These are phyloP conservation scores for Citrus mangshanensis DNA, from an alignment of 345 rosid species.

Conservation along the genomic window DNA sequence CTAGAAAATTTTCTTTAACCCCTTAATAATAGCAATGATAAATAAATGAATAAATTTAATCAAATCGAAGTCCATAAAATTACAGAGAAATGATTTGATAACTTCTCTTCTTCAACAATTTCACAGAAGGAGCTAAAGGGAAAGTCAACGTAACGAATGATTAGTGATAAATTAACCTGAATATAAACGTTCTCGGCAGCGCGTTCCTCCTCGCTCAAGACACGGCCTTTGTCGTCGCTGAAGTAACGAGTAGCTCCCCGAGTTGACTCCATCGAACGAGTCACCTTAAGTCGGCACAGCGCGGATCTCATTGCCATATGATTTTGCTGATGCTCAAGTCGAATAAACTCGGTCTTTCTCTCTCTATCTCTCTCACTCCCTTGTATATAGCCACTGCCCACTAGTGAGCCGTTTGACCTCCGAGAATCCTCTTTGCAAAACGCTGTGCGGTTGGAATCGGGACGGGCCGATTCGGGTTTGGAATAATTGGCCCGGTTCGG, in stretches of 20 bases:
- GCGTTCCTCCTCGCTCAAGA: conserved; percentile 84
- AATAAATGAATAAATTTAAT: too few species aligned
- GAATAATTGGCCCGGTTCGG: too few species aligned
- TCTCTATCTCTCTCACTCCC: too few species aligned
- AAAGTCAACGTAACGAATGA: background rate
- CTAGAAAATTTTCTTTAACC: background rate
- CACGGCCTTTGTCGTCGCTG: conserved; percentile 64
- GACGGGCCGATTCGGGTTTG: too few species aligned
- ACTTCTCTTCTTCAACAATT: background rate
- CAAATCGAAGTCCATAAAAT: background rate
- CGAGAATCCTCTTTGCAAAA: too few species aligned
- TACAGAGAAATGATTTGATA: background rate
- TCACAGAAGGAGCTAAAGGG: background rate
- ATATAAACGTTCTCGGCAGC: conserved; percentile 76
- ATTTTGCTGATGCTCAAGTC: background rate
- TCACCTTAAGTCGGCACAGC: conserved; percentile 32
- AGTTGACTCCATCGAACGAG: conserved; percentile 43
- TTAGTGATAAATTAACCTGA: conserved; percentile 37
- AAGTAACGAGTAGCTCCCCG: conserved; percentile 57
- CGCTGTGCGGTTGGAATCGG: too few species aligned
- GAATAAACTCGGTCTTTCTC: background rate
- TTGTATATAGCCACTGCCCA: too few species aligned
- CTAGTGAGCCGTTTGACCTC: too few species aligned
- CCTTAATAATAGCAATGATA: too few species aligned
- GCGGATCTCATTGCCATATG: conserved; percentile 48